Conservation (phyloP, 2,329 filamentous ascomycete genomes). For the Tympanopsis confertula region DNA sequence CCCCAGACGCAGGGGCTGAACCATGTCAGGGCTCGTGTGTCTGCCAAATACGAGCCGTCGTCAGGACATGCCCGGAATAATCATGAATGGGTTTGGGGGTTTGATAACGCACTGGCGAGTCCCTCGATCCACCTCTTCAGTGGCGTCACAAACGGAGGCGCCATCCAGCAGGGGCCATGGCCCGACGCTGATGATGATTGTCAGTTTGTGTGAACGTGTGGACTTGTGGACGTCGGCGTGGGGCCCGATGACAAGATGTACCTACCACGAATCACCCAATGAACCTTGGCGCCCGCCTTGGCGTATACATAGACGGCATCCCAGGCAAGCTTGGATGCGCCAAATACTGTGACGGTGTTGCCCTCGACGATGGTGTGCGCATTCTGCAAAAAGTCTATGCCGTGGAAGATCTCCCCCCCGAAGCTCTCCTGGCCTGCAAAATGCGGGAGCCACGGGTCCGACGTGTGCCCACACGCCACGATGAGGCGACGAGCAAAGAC, state of each 20-base stretch:
- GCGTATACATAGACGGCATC: constrained; percentile 54
- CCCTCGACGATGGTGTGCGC: constrained; percentile 22
- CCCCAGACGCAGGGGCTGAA: constrained; percentile 68
- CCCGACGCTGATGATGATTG: too few relatives aligned
- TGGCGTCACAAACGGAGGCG: constrained; percentile 51
- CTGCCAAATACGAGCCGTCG: too few relatives aligned
- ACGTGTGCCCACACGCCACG: constrained; percentile 44
- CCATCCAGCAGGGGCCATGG: constrained; percentile 46
- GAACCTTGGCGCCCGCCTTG: constrained; percentile 37
- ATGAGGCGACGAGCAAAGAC: constrained; percentile 39
- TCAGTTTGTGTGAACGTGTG: too few relatives aligned
- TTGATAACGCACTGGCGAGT: constrained; percentile 48
- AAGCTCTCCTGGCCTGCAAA: constrained; percentile 34
- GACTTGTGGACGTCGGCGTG: too few relatives aligned
- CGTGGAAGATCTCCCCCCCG: constrained; percentile 34
- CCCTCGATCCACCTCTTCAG: constrained; percentile 57
- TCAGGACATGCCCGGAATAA: too few relatives aligned
- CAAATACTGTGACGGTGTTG: constrained; percentile 41
- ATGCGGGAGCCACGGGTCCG: constrained; percentile 31
- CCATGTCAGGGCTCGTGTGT: constrained; percentile 61
- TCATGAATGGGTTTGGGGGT: too few relatives aligned
- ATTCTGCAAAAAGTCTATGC: constrained; percentile 29
- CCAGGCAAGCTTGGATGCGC: constrained; percentile 53
- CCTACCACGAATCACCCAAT: constrained; percentile 50
- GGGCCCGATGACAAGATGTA: too few relatives aligned